phyloP scores from a whole-genome alignment of 176 grass and related monocot genomes.

The Cenchrus purpureus region DNA sequence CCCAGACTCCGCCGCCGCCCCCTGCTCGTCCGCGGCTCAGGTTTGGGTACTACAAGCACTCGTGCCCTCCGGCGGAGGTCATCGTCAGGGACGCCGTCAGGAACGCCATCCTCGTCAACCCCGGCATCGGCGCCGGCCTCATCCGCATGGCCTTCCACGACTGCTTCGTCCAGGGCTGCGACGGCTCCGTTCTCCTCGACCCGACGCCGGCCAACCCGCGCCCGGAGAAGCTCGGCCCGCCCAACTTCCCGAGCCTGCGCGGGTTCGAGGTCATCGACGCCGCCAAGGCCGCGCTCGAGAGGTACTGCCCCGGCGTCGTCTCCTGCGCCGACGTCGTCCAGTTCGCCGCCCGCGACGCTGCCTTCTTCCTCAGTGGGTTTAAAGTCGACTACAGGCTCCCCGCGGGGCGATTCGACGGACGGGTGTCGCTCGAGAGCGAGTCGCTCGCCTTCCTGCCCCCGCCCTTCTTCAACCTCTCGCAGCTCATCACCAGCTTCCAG shows the following conservation, averaged over 20 bases:
- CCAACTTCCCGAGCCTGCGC: conserved; percentile 41
- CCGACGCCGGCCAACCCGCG: conserved; percentile 21
- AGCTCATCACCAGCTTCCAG: no score
- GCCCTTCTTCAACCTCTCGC: no score
- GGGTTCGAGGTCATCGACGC: conserved; percentile 68
- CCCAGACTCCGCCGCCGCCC: background rate
- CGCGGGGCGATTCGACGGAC: conserved; percentile 43
- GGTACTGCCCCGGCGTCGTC: conserved; percentile 18
- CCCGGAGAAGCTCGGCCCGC: conserved; percentile 43
- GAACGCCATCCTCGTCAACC: background rate
- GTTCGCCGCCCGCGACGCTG: conserved; percentile 50
- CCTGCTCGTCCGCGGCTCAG: background rate
- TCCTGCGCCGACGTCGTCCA: conserved; percentile 62
- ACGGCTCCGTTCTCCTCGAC: conserved; percentile 57
- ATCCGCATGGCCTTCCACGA: conserved; percentile 73
- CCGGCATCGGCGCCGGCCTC: conserved; percentile 48
- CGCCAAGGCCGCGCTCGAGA: conserved; percentile 55
- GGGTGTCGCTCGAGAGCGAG: conserved; percentile 9
- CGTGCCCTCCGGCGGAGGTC: conserved; percentile 46
- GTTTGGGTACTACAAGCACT: conserved; percentile 43
- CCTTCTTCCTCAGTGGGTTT: conserved; percentile 36
- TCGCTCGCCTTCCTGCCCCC: no score
- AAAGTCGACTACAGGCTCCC: conserved; percentile 30
- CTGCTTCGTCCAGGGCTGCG: conserved; percentile 72
- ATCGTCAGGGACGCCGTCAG: conserved; percentile 31